phyloP scores from a whole-genome alignment of 257 asterid genomes.

The Agastache rugosa region DNA sequence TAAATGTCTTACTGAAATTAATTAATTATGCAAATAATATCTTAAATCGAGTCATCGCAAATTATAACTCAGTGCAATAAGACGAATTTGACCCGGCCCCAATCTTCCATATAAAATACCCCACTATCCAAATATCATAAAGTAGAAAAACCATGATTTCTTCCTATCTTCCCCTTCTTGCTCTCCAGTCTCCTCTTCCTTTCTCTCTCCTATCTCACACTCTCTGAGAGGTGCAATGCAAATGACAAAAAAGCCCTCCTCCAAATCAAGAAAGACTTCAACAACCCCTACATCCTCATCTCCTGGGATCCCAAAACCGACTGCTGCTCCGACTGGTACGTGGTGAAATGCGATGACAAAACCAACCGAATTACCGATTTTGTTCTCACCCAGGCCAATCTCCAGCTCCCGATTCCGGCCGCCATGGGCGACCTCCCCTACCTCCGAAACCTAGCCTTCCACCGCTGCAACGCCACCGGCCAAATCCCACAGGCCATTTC shows the following conservation, averaged over 20 bases:
- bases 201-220: background rate
- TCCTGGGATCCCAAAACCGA: conserved; percentile 47
- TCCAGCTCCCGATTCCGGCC: conserved; percentile 45
- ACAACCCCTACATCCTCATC: conserved; percentile 55
- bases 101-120: no score
- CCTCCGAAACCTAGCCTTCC: conserved; percentile 41
- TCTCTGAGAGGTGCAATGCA: conserved; percentile 41
- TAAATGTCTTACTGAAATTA: no score
- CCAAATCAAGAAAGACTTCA: conserved; percentile 53
- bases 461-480: conserved; percentile 46
- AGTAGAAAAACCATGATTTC: no score
- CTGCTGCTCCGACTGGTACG: conserved; percentile 49
- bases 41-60: no score
- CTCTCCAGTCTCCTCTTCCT: background rate
- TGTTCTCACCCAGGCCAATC: conserved; percentile 28
- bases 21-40: no score
- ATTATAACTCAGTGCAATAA: no score
- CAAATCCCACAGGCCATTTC: conserved; percentile 49
- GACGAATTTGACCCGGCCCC: no score
- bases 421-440: conserved; percentile 46
- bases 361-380: conserved; percentile 43
- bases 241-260: conserved; percentile 54
- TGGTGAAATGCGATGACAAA: conserved; percentile 31
- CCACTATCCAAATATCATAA: no score
- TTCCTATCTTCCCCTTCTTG: no score